Evolutionary conservation across 345 rosid genomes (phyloP).

Genomic region (Eucalyptus cloeziana): DNA sequence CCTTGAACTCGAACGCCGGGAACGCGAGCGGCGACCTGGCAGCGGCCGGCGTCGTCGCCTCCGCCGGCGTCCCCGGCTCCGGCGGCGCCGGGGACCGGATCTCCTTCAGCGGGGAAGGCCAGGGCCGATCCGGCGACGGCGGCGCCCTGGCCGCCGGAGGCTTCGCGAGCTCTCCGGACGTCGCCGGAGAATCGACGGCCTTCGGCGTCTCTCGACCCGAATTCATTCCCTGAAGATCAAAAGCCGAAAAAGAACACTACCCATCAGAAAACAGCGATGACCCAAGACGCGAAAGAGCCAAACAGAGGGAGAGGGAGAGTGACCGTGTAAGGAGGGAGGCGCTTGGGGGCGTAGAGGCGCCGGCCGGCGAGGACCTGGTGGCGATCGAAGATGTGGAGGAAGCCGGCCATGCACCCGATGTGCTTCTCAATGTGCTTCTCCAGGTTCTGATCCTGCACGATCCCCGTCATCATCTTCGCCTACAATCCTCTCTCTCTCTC

Average conservation of each 20-base stretch:
- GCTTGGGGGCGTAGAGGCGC: slow-evolving; percentile 46
- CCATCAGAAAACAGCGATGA: neutral
- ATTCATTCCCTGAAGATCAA: slow-evolving; percentile 12
- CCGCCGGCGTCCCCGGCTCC: slow-evolving; percentile 13
- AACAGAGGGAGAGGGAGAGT: neutral
- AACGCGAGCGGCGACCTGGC: slow-evolving; percentile 30
- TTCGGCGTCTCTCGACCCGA: slow-evolving; percentile 14
- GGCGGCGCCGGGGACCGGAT: slow-evolving; percentile 30
- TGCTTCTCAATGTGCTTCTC: slow-evolving; percentile 67
- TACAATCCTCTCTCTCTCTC: neutral
- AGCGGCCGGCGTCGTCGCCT: slow-evolving; percentile 5
- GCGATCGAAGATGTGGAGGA: slow-evolving; percentile 93
- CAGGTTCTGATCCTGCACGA: slow-evolving; percentile 34
- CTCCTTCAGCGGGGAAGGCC: slow-evolving; percentile 20
- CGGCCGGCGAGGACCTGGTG: slow-evolving; percentile 54
- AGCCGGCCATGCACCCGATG: slow-evolving; percentile 95
- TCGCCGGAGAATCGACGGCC: slow-evolving; percentile 7
- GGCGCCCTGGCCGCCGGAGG: slow-evolving; percentile 15
- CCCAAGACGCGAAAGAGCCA: neutral
- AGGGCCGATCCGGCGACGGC: slow-evolving; percentile 16
- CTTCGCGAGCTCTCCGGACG: slow-evolving; percentile 19
- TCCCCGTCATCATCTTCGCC: slow-evolving; percentile 21
- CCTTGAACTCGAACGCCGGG: slow-evolving; percentile 40
- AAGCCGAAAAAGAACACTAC: neutral
- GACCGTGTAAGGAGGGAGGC: slow-evolving; percentile 43